Evolutionary conservation across 1,139 yeast genomes (phyloP), one percentile per base, ranked within the genome.

Genomic region (Pichia sp.): DNA sequence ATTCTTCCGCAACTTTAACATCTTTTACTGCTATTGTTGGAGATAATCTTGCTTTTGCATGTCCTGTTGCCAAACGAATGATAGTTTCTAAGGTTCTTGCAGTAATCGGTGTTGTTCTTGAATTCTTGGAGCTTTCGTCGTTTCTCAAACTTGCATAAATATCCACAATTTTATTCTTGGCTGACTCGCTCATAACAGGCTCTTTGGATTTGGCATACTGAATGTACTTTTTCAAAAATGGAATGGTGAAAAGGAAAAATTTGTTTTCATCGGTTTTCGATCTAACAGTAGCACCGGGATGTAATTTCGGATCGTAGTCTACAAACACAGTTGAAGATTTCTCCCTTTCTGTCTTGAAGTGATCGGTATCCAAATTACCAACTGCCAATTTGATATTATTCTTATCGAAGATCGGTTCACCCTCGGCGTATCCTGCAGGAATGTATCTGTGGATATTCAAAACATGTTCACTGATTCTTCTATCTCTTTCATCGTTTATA

Each of bases 11-110:
- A 38, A 85, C 82, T 52, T 74, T 70, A 2, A 97, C 95, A 65
- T 92, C 99, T 52, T 73, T 73, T 32, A 76, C 76, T 37, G 83
- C 87, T 27, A 92, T 82, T 3, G 77, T 72, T 55, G 77, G 77
- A 28, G 95, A 84, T 45, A 92, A 71, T 56, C 98, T 73, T 11
- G 92, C 87, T 62, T 92, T 92, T 27, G 99, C 98, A 64, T 92
- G 99, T 0, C 98, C 98, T 1, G 97, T 86, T 1, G 97, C 75
- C 50, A 92, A 71, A 71, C 99, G 95, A 62, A 92, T 92, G 55
- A 92, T 72, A 0, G 99, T 92, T 67, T 92, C 99, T 56, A 92
- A 72, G 3, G 98, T 94, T 79, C 99, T 86, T 27, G 98, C 96
- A 3, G 99, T 92, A 54, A 94, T 87, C 36, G 99, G 98, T 1